Conservation (phyloP, 2,329 filamentous ascomycete genomes). For the Curvularia spicifera region DNA sequence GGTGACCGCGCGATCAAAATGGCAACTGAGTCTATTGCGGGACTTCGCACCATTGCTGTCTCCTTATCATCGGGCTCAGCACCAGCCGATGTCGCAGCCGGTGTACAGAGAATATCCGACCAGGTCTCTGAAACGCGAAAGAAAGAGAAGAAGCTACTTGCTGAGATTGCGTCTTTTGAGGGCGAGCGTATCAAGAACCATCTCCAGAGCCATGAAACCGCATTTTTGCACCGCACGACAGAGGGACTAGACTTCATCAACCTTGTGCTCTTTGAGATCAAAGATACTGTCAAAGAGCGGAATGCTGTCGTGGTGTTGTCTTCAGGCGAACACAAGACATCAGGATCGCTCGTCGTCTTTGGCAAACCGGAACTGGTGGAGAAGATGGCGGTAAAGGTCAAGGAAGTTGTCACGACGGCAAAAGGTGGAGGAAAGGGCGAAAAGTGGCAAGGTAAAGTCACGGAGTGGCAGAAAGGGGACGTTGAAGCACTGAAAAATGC, state of each 20-base stretch:
- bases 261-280: conserved; percentile 36
- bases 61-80: conserved; percentile 33
- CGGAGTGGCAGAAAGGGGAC: conserved; percentile 43
- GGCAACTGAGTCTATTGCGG: conserved; percentile 35
- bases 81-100: conserved; percentile 33
- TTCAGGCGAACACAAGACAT: conserved; percentile 36
- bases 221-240: conserved; percentile 34
- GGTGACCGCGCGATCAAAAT: conserved; percentile 41
- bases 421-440: conserved; percentile 45
- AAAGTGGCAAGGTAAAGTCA: conserved; percentile 46
- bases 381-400: conserved; percentile 31
- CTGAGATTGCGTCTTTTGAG: conserved; percentile 39
- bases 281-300: conserved; percentile 30
- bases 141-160: conserved; percentile 38
- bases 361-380: conserved; percentile 38
- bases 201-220: conserved; percentile 22
- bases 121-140: conserved; percentile 32
- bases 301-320: conserved; percentile 34
- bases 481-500: conserved; percentile 35
- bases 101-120: conserved; percentile 35
- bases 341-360: conserved; percentile 38
- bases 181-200: conserved; percentile 30
- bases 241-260: conserved; percentile 44
- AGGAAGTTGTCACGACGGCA: conserved; percentile 32
- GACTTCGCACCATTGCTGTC: conserved; percentile 35